A percentile compares a stretch with the other conserved stretches of the same genome.
Conservation (phyloP, 108 stramenopile genomes). For the Schizochytrium sp. region DNA sequence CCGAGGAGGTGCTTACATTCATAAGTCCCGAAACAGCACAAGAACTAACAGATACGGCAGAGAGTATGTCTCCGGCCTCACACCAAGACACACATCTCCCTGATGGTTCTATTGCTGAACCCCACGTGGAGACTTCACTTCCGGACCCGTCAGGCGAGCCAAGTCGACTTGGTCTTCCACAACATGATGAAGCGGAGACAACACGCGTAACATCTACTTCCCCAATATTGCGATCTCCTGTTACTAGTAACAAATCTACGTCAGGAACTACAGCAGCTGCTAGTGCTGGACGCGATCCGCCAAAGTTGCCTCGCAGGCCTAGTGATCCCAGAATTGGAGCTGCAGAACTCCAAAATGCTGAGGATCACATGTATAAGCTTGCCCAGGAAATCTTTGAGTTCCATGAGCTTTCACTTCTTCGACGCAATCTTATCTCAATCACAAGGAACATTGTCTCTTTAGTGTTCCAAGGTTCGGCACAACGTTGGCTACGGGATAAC, state of each 20-base stretch:
- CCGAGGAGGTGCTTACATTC: conserved; percentile 43
- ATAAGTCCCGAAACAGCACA: neutral
- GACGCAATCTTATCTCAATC: conserved; percentile 35
- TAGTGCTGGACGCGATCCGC: neutral
- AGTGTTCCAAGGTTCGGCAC: conserved; percentile 46
- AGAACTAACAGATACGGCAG: neutral
- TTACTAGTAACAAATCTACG: neutral
- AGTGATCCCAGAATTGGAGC: conserved; percentile 20
- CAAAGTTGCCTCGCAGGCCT: neutral
- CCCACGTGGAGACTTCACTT: neutral
- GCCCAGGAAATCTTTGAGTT: conserved; percentile 60
- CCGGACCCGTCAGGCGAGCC: conserved; percentile 2
- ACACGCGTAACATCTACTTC: no score
- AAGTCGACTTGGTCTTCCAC: neutral
- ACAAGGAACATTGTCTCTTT: conserved; percentile 12
- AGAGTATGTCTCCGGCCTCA: neutral
- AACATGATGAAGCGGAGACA: no score
- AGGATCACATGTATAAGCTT: conserved; percentile 52
- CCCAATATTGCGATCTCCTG: no score
- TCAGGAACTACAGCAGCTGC: neutral
- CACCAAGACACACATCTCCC: neutral
- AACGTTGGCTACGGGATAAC: conserved; percentile 49
- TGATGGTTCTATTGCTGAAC: neutral
- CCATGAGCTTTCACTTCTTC: conserved; percentile 18
- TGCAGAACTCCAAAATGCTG: conserved; percentile 15